Evolutionary conservation across 2,329 filamentous ascomycete genomes (phyloP).

Genomic region (Alternaria dauci): DNA sequence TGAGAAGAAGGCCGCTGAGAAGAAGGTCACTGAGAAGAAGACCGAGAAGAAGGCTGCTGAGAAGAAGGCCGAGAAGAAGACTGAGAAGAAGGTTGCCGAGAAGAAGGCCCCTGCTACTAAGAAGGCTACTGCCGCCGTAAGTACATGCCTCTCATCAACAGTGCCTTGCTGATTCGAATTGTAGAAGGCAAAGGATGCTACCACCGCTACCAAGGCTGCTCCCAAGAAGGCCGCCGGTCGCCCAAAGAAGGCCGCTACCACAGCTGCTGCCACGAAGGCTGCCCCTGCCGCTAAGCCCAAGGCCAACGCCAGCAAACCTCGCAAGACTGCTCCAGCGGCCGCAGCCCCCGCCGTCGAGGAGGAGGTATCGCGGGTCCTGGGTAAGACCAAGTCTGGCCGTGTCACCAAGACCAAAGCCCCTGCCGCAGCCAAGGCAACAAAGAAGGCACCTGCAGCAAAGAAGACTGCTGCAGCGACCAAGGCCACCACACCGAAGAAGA

Average conservation of each 20-base stretch:
- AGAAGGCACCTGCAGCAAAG: constrained; percentile 52
- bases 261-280: constrained; percentile 38
- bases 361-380: constrained; percentile 70
- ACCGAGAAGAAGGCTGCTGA: constrained; percentile 37
- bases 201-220: constrained; percentile 31
- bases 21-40: constrained; percentile 37
- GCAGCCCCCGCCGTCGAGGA: constrained; percentile 71
- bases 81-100: constrained; percentile 34
- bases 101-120: constrained; percentile 34
- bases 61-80: constrained; percentile 31
- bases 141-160: constrained; percentile 7
- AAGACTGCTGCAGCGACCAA: constrained; percentile 53
- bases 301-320: constrained; percentile 57
- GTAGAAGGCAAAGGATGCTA: constrained; percentile 42
- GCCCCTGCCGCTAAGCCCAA: constrained; percentile 49
- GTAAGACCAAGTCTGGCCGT: constrained; percentile 86
- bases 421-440: constrained; percentile 30
- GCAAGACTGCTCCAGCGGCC: constrained; percentile 58
- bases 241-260: constrained; percentile 34
- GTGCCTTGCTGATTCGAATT: constrained; percentile 20
- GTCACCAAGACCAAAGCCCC: constrained; percentile 74
- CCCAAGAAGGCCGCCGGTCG: constrained; percentile 30
- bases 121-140: constrained; percentile 40
- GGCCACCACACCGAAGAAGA: constrained; percentile 57
- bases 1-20: constrained; percentile 43